A percentile compares a stretch with the other conserved stretches of the same genome.
phyloP scores from a whole-genome alignment of 495 filamentous ascomycete species.

The Penicillium atrosanguineum region DNA sequence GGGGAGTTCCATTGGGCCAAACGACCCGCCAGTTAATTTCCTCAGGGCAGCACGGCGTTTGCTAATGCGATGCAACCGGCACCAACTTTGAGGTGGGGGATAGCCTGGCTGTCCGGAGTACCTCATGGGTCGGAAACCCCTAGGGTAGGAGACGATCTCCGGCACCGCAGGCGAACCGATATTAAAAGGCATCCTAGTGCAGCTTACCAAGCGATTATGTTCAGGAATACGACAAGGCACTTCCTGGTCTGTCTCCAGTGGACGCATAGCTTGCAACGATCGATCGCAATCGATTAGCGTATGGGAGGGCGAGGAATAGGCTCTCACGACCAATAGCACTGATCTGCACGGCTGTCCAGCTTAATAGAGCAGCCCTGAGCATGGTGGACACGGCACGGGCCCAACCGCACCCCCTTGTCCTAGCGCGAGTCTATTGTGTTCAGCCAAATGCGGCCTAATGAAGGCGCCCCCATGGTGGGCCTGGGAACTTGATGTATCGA shows the following conservation, averaged over 20 bases:
- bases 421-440: not conserved
- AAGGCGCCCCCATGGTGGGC: not conserved
- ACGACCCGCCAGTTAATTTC: not conserved
- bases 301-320: not conserved
- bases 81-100: not conserved
- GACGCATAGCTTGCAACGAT: not conserved
- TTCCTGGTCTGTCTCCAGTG: not conserved
- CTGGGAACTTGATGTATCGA: constrained; percentile 17
- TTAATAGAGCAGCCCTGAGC: not conserved
- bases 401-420: not conserved
- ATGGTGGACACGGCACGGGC: not conserved
- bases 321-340: not conserved
- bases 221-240: not conserved
- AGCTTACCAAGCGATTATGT: not conserved
- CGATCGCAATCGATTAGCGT: constrained; percentile 13
- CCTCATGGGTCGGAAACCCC: not conserved
- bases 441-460: not conserved
- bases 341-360: not conserved
- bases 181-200: no score
- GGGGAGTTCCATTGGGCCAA: not conserved
- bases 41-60: not conserved
- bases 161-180: not conserved
- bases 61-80: not conserved
- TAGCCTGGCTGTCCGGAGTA: not conserved
- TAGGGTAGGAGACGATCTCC: not conserved